phyloP scores from a whole-genome alignment of 176 grass and related monocot species.

The Coix lacrymajobi region DNA sequence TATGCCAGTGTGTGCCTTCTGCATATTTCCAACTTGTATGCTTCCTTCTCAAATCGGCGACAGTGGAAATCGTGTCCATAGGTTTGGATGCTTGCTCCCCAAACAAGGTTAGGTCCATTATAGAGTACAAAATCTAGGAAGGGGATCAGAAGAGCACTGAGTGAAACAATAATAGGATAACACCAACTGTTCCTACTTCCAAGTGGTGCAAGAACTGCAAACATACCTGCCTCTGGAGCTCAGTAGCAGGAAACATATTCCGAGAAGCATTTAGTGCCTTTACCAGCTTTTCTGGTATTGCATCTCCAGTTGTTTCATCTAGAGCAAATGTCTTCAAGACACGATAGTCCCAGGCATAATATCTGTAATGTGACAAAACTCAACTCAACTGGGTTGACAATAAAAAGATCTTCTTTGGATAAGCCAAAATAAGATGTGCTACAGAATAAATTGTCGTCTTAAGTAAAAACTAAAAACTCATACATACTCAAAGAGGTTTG shows the following conservation, averaged over 20 bases:
- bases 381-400: slow-evolving; percentile 1
- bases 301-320: slow-evolving; percentile 79
- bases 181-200: neutral
- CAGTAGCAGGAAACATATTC: slow-evolving; percentile 78
- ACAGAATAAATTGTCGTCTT: neutral
- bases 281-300: slow-evolving; percentile 82
- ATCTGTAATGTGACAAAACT: slow-evolving; percentile 39
- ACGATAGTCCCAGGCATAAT: slow-evolving; percentile 96
- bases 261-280: slow-evolving; percentile 73
- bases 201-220: neutral
- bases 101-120: slow-evolving; percentile 86
- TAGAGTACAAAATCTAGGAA: slow-evolving; percentile 84
- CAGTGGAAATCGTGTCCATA: slow-evolving; percentile 70
- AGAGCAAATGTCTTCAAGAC: slow-evolving; percentile 77
- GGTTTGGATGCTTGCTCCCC: slow-evolving; percentile 61
- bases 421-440: neutral
- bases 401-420: slow-evolving; percentile 5
- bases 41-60: slow-evolving; percentile 70
- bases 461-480: neutral
- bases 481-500: slow-evolving; percentile 92
- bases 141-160: neutral
- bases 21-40: slow-evolving; percentile 80
- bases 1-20: slow-evolving; percentile 82
- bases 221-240: slow-evolving; percentile 83
- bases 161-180: slow-evolving; percentile 9